Evolutionary conservation across 1,139 yeast species (phyloP).

Genomic region (Eremothecium gossypii): DNA sequence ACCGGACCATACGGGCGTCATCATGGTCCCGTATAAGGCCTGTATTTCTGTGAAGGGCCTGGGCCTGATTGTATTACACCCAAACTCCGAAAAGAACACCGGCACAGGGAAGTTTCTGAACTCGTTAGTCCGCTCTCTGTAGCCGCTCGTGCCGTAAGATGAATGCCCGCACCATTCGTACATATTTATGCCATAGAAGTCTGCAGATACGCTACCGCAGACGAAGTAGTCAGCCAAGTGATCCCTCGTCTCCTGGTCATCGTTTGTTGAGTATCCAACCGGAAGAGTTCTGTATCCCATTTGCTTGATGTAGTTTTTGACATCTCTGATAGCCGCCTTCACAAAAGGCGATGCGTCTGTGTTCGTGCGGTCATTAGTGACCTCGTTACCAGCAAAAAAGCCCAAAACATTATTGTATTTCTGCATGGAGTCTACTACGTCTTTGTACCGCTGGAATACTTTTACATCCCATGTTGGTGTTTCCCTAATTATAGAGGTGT

Average conservation of each 20-base stretch:
- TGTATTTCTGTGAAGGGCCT: constrained; percentile 62
- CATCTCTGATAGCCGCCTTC: constrained; percentile 53
- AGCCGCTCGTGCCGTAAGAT: constrained; percentile 46
- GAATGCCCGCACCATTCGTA: constrained; percentile 66
- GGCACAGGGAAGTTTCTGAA: constrained; percentile 43
- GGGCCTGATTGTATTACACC: constrained; percentile 46
- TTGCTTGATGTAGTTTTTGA: constrained; percentile 39
- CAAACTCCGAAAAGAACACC: constrained; percentile 52
- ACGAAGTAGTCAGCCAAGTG: constrained; percentile 41
- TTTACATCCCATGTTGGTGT: constrained; percentile 45
- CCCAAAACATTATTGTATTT: constrained; percentile 45
- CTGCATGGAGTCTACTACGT: constrained; percentile 44
- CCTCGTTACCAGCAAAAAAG: constrained; percentile 56
- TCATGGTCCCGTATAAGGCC: constrained; percentile 48
- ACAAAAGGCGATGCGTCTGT: constrained; percentile 51
- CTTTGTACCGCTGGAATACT: constrained; percentile 57
- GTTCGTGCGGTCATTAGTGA: constrained; percentile 41
- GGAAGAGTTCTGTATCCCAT: constrained; percentile 43
- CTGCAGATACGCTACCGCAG: constrained; percentile 37
- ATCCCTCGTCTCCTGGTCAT: constrained; percentile 44
- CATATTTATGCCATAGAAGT: constrained; percentile 53
- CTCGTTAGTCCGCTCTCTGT: constrained; percentile 44
- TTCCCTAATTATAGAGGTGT: constrained; percentile 40
- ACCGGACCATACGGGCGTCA: constrained; percentile 85
- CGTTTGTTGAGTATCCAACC: constrained; percentile 55